A percentile compares a stretch with the other conserved stretches of the same genome.
These are phyloP conservation scores for Crataegus laevigata DNA, from an alignment of 306 rosid species.

Conservation along the genomic window DNA sequence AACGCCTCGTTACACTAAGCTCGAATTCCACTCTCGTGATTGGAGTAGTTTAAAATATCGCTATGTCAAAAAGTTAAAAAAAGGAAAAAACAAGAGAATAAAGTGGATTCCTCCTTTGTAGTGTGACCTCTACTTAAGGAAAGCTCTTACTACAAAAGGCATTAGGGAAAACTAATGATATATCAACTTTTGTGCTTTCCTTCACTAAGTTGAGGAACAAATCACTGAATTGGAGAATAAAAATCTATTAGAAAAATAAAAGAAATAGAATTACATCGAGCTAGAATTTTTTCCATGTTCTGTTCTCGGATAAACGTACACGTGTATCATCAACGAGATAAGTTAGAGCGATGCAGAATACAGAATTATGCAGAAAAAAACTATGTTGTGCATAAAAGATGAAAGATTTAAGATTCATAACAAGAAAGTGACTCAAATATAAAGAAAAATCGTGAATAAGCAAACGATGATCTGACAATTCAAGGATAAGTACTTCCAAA, in stretches of 20 bases:
- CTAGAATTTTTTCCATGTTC: neutral
- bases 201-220: slow-evolving; percentile 18
- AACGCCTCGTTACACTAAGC: neutral
- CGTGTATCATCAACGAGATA: neutral
- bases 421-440: neutral
- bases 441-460: neutral
- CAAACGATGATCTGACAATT: neutral
- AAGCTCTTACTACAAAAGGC: slow-evolving; percentile 35
- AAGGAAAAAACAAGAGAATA: slow-evolving; percentile 41
- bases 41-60: neutral
- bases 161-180: slow-evolving; percentile 4
- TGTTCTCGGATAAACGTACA: neutral
- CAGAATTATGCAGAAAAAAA: neutral
- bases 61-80: slow-evolving; percentile 6
- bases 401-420: neutral
- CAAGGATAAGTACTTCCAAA: neutral
- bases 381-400: neutral
- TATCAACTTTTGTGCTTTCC: slow-evolving; percentile 8
- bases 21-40: too few relatives aligned
- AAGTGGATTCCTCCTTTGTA: slow-evolving; percentile 24
- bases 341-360: neutral
- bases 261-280: slow-evolving; percentile 24
- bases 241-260: slow-evolving; percentile 21
- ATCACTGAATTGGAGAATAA: slow-evolving; percentile 20
- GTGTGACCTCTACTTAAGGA: slow-evolving; percentile 26